Evolutionary conservation across 139 green algal genomes (phyloP), one percentile per base, ranked within the genome.

Genomic region (Closterium sp.): DNA sequence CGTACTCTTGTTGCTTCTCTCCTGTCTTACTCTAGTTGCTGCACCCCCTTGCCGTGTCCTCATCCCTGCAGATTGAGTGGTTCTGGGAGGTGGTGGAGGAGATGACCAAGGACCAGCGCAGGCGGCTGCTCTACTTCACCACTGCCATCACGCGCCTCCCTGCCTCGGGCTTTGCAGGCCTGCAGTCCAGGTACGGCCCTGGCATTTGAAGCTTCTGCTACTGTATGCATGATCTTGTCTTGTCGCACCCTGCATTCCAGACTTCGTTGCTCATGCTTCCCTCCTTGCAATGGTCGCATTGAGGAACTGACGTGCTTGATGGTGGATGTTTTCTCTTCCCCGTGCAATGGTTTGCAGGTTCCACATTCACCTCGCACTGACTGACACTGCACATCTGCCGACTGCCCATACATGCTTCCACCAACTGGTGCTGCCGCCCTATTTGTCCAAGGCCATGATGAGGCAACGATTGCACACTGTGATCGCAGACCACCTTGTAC

Each of bases 321-420:
- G n/a, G n/a, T n/a, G n/a, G n/a, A n/a, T n/a, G n/a, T n/a, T n/a
- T n/a, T n/a, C n/a, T n/a, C n/a, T n/a, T n/a, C n/a, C n/a, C n/a
- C n/a, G n/a, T n/a, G n/a, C n/a, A n/a, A n/a, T n/a, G n/a, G n/a
- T n/a, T 91, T 32, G 34, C 89, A 93, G 90, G 84, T 93, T 93
- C 31, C 90, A 92, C 33, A 92, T 93, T 25, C 87, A 91, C 33
- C 25, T 33, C 9, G 90, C 19, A 32, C 64, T 89, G 32, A 36
- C 33, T 33, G 84, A 95, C 33, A 34, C 33, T 30, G 25, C 87
- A 31, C 84, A 86, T 12, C 91, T 95, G 19, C 97, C 97, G 30
- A 97, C 97, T 0, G 96, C 97, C 0, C 97, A 98, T 94, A 98
- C 97, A n/a, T 99, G 97, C 95, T 99, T 99, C 96, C 98, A 98